Evolutionary conservation across 2,329 filamentous ascomycete genomes (phyloP), one percentile per base, ranked within the genome.

Genomic region (Bipolaris gigantea): DNA sequence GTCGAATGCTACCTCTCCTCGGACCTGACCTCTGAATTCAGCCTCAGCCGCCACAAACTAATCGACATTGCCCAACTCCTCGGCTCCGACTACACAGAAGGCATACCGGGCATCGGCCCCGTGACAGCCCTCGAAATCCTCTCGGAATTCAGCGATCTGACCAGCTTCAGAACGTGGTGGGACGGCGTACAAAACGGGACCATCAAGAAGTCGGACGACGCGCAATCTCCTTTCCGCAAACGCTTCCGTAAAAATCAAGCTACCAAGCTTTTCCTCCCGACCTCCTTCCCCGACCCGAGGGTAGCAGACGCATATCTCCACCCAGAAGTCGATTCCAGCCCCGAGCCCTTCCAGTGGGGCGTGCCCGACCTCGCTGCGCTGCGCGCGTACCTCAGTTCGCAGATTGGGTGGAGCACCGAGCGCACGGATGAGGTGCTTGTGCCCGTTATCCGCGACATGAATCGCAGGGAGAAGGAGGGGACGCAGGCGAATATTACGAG

Each of bases 401-500:
- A 93, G 2, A 90, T 99, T 63, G 94, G 94, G 0, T 99, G 94
- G 94, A 86, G 82, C 50, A 87, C 89, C 72, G 93, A 97, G 73
- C 82, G 92, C 7, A 97, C 93, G 0, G 94, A 99, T 67, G 94
- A 99, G 74, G 89, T 99, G 2, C 83, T 99, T 1, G 90, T 99
- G 1, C 94, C 94, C 0, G 95, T 99, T 1, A 94, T 99, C 59
- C 83, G 87, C 52, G 94, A 99, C 68, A 96, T 99, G 89, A 97
- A 97, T 71, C 84, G 85, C 4, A 83, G 94, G 35, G 89, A 90
- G 61, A 81, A 85, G 25, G 94, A 97, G 76, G 94, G 94, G 6
- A 97, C 93, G 16, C 94, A 99, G 79, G 87, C 86, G 54, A 99
- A 99, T 64, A 96, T 99, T 61, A 99, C 94, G n/a, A 82, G 87